Percentiles rank a stretch among this genome's conserved stretches.
These are phyloP conservation scores for Trifolium subterraneum DNA, from an alignment of 306 rosid genomes.

Conservation along the genomic window DNA sequence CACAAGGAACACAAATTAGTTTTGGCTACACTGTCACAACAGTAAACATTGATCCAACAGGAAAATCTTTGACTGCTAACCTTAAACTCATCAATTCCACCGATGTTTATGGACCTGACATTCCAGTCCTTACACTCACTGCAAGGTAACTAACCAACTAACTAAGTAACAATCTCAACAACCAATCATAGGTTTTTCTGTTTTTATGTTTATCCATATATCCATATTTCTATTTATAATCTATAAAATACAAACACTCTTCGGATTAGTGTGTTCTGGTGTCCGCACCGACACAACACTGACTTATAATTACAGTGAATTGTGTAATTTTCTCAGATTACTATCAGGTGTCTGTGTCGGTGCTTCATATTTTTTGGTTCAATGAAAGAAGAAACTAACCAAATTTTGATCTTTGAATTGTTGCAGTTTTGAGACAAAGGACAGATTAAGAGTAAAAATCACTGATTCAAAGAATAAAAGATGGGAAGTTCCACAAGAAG, in stretches of 20 bases:
- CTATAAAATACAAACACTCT: too few relatives aligned
- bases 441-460: slow-evolving; percentile 64
- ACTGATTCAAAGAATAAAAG: slow-evolving; percentile 55
- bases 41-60: slow-evolving; percentile 25
- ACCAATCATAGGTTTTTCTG: neutral
- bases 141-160: slow-evolving; percentile 63
- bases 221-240: too few relatives aligned
- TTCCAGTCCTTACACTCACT: slow-evolving; percentile 55
- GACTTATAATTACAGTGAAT: too few relatives aligned
- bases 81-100: slow-evolving; percentile 66
- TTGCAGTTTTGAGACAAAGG: slow-evolving; percentile 61
- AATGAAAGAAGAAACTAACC: neutral
- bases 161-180: neutral
- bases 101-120: slow-evolving; percentile 67
- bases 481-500: slow-evolving; percentile 75
- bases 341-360: too few relatives aligned
- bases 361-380: neutral
- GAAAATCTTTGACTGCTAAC: slow-evolving; percentile 54
- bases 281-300: too few relatives aligned
- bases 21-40: slow-evolving; percentile 63
- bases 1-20: slow-evolving; percentile 42
- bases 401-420: neutral
- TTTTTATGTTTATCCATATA: too few relatives aligned
- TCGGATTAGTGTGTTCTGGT: too few relatives aligned
- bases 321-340: too few relatives aligned